Evolutionary conservation across 2,329 filamentous ascomycete genomes (phyloP), one percentile per base, ranked within the genome.

Genomic region (Pseudophaeomoniella oleicola): DNA sequence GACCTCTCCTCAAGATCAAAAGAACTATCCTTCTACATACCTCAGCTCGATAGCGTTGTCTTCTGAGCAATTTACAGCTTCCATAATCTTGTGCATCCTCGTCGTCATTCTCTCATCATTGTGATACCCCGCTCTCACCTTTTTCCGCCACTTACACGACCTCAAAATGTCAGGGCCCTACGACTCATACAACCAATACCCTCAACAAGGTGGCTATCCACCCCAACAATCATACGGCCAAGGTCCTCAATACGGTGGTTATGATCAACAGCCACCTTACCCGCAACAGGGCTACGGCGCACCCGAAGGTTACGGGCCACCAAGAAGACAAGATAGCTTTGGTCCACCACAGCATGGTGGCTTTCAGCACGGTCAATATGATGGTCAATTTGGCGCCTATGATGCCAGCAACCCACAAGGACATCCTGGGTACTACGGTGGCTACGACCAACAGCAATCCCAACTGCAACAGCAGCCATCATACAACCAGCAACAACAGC

Each of bases 101-200:
- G n/a, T 27, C 22, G 22, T 27, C 22, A 27, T n/a, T n/a, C n/a
- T n/a, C n/a, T n/a, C n/a, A n/a, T n/a, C n/a, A n/a, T n/a, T n/a
- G n/a, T n/a, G n/a, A n/a, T n/a, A n/a, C 22, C 22, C 22, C 22
- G 10, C 10, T 29, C 22, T 29, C 22, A 29, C 10, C 22, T 29
- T 10, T 29, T 13, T 16, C 31, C 31, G 15, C 11, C 15, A 10
- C 14, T 10, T 16, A 10, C 31, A 33, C 10, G 10, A 11, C 11
- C 13, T 32, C 44, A 54, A 27, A 39, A 72, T 71, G 68, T 69
- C 66, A 12, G 65, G 65, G 40, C 64, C 64, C 27, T 70, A 71
- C 57, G 59, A 66, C 43, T 56, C 59, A 36, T 41, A 41, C 37
- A 41, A 35, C 37, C 41, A 45, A 9, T 44, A 50, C 22, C 52